Percentiles rank a stretch among this genome's conserved stretches.
These are phyloP conservation scores for Bruguiera gymnorhiza DNA, from an alignment of 345 rosid genomes.

Conservation along the genomic window DNA sequence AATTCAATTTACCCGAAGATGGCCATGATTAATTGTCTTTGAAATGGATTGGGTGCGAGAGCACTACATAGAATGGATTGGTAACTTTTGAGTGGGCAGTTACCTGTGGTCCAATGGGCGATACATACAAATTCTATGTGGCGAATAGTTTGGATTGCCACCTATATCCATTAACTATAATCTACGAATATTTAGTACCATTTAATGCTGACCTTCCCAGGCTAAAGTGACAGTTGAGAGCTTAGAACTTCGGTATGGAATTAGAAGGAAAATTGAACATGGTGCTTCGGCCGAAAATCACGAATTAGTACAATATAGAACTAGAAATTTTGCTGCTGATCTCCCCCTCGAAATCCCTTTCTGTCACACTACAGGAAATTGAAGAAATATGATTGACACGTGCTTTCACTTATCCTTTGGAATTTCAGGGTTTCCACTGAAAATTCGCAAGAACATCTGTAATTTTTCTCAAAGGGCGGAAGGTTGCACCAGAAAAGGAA, in stretches of 20 bases:
- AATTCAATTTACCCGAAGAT: background rate
- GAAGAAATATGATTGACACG: background rate
- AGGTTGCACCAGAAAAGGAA: conserved; percentile 4
- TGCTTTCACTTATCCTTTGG: background rate
- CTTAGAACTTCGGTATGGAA: background rate
- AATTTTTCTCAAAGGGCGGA: background rate
- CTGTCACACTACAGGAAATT: background rate
- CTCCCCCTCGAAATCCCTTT: background rate
- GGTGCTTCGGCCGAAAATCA: background rate
- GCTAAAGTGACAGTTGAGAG: conserved; percentile 12
- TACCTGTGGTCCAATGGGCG: conserved; percentile 33
- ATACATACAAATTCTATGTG: conserved; percentile 5
- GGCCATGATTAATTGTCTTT: conserved; percentile 9
- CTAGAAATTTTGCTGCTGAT: background rate
- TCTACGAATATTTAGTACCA: conserved; percentile 14
- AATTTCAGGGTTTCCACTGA: background rate
- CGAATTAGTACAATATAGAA: background rate
- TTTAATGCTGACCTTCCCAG: conserved; percentile 21
- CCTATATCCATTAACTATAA: conserved; percentile 13
- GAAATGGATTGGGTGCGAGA: conserved; percentile 26
- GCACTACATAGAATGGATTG: conserved; percentile 16
- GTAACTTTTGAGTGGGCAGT: conserved; percentile 18
- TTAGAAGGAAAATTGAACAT: background rate
- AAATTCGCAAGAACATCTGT: background rate
- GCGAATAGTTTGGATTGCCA: conserved; percentile 21